Percentiles rank a stretch among this genome's conserved stretches.
Conservation (phyloP, 768 basidiomycete species). For the Gyrodon lividus region DNA sequence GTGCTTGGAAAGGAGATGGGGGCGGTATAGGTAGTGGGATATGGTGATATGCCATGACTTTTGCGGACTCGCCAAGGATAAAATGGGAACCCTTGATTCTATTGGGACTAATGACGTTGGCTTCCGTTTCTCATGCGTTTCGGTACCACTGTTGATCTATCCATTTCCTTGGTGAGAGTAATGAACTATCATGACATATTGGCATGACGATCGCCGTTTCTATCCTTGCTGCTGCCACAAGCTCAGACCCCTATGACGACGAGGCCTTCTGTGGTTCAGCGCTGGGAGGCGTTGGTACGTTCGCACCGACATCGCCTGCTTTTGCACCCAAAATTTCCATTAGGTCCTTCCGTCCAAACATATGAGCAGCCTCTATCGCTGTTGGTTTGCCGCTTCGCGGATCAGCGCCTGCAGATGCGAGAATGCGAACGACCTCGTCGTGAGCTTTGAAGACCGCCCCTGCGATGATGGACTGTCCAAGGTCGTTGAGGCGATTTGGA, state of each 20-base stretch:
- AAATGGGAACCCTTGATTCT: not conserved
- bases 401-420: conserved; percentile 55
- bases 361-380: conserved; percentile 65
- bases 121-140: not conserved
- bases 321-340: conserved; percentile 56
- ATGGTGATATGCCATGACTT: not conserved
- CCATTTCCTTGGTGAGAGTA: not conserved
- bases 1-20: conserved; percentile 78
- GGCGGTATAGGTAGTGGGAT: conserved; percentile 19
- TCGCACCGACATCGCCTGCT: conserved; percentile 46
- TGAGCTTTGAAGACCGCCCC: conserved; percentile 78
- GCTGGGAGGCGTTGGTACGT: conserved; percentile 31
- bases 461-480: conserved; percentile 69
- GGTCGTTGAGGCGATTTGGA: conserved; percentile 68
- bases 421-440: conserved; percentile 57
- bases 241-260: not conserved
- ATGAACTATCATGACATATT: not conserved
- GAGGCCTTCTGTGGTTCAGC: not conserved
- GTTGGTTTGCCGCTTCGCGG: conserved; percentile 64
- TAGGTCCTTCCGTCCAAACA: conserved; percentile 62
- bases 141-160: conserved; percentile 2
- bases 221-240: not conserved
- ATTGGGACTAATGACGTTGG: not conserved
- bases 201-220: not conserved
- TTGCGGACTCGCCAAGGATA: not conserved